Evolutionary conservation across 78 protist species (phyloP).

Genomic region (Dictyostelium purpureum): DNA sequence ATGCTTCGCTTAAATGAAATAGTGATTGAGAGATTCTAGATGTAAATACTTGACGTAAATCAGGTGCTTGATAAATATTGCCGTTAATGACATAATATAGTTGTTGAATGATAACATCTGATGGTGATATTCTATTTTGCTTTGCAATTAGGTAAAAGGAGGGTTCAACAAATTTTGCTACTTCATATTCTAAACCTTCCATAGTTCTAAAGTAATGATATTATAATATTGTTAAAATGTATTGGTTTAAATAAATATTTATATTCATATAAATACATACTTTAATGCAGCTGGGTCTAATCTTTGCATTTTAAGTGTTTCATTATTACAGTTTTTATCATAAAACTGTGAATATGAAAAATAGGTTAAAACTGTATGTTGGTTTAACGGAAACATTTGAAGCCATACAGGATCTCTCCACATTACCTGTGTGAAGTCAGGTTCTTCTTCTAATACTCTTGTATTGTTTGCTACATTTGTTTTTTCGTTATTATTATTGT

Average conservation of each 20-base stretch:
- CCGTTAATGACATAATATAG: conserved; percentile 58
- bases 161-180: conserved; percentile 7
- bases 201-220: conserved; percentile 18
- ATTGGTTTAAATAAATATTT: neutral
- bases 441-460: neutral
- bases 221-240: neutral
- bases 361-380: conserved; percentile 2
- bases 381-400: conserved; percentile 30
- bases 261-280: neutral
- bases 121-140: conserved; percentile 31
- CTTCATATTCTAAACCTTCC: conserved; percentile 65
- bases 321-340: conserved; percentile 69
- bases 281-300: conserved; percentile 61
- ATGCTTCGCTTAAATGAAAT: conserved; percentile 41
- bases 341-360: conserved; percentile 59
- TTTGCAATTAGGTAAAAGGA: conserved; percentile 36
- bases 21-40: conserved; percentile 48
- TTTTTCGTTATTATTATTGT: neutral
- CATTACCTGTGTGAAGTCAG: conserved; percentile 61
- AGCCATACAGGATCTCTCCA: conserved; percentile 74
- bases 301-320: conserved; percentile 70
- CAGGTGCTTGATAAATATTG: conserved; percentile 60
- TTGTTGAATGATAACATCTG: conserved; percentile 10
- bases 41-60: conserved; percentile 16
- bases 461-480: neutral